Base-by-base conservation (phyloP, 1,139 yeast species). In the Eremothecium sinecaudum region DNA sequence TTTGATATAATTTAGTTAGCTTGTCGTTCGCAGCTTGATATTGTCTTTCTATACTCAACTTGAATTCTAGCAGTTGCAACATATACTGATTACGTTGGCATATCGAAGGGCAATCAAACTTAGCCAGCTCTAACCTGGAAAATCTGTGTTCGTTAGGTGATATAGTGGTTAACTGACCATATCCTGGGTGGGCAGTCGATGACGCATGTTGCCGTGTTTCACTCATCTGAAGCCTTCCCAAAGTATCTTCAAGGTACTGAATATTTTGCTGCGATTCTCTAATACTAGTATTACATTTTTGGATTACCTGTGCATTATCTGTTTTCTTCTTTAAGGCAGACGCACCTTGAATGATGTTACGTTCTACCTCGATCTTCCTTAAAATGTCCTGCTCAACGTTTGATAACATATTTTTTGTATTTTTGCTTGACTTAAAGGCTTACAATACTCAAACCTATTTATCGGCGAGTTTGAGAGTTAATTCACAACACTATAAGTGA, bases 41-140 rank as follows among this genome's bases (percentile, higher is more conserved):
- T 60, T 90, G 94, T 50, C 82, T 77, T 59, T 90, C 98, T 26
- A 90, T 94, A 52, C 87, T 92, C 34, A 87, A 67, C 59, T 90
- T 90, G 59, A 87, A 86, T 54, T 86, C 95, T 37, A 90, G 67
- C 57, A 86, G 94, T 59, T 86, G 96, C 38, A 90, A 69, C 97
- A 90, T 87, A 50, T 82, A 79, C 58, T 84, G 95, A 50, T 90
- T 90, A 45, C 92, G 74, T 50, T 90, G 95, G n/a, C 96, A 95
- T 48, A 90, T 64, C 1, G 94, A 82, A 1, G 96, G 95, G 47
- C 95, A 83, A 50, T 90, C 96, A 54, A 84, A 86, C 50, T 86
- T 86, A 56, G 84, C 71, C 41, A 90, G 65, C 56, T 90, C 98
- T 48, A 87, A 63, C 23, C 83, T 66, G 0, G 87, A 73, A 34